A percentile compares a stretch with the other conserved stretches of the same genome.
Conservation (phyloP, 2,329 filamentous ascomycete species). For the Talaromyces sp. region DNA sequence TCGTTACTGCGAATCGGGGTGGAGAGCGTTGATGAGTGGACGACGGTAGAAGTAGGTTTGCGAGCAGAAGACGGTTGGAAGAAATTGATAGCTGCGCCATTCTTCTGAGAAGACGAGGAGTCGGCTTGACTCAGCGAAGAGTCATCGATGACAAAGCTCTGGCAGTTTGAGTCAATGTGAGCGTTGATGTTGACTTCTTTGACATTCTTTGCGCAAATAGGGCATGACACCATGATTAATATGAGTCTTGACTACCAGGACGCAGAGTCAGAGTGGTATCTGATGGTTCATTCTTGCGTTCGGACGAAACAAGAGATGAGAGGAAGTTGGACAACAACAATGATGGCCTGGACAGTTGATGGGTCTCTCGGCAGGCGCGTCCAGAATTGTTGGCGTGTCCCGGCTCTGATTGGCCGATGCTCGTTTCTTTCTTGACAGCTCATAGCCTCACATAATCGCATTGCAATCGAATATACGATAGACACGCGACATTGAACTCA, state of each 20-base stretch:
- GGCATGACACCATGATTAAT: constrained; percentile 61
- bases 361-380: background rate
- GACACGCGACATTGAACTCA: too few relatives aligned
- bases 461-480: background rate
- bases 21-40: constrained; percentile 23
- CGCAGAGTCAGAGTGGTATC: too few relatives aligned
- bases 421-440: background rate
- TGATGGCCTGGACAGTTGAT: background rate
- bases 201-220: constrained; percentile 72
- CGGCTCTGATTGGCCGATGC: background rate
- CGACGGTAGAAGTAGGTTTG: constrained; percentile 30
- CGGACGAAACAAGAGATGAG: background rate
- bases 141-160: constrained; percentile 54
- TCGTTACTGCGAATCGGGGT: constrained; percentile 24
- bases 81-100: constrained; percentile 45
- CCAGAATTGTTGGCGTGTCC: too few relatives aligned
- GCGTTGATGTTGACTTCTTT: constrained; percentile 69
- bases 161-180: constrained; percentile 78
- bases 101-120: constrained; percentile 31
- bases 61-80: constrained; percentile 50
- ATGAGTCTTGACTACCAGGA: background rate
- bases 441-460: background rate
- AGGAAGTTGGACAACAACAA: background rate
- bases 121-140: constrained; percentile 42
- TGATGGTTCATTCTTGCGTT: background rate